A percentile compares a stretch with the other conserved stretches of the same genome.
Conservation (phyloP, 1,284 basidiomycete genomes). For the Mycena sp. region DNA sequence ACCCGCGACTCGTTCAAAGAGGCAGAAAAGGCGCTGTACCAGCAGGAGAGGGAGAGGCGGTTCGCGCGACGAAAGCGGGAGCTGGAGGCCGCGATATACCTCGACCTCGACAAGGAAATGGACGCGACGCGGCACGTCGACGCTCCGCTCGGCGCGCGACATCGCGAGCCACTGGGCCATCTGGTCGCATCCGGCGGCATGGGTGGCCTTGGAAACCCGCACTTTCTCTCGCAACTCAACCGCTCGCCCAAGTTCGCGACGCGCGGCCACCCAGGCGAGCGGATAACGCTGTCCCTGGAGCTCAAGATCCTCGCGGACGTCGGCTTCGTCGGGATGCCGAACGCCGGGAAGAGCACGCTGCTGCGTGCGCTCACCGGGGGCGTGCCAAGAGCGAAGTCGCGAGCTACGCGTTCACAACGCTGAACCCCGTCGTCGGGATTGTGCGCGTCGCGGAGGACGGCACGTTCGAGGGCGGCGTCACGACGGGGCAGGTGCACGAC, state of each 20-base stretch:
- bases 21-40: conserved; percentile 73
- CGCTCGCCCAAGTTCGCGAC: conserved; percentile 86
- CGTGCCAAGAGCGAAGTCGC: conserved; percentile 89
- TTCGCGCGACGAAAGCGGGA: conserved; percentile 54
- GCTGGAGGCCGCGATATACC: conserved; percentile 54
- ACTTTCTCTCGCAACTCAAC: conserved; percentile 75
- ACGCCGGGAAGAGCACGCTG: conserved; percentile 92
- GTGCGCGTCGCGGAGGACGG: conserved; percentile 88
- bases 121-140: conserved; percentile 57
- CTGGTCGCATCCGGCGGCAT: conserved; percentile 83
- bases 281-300: conserved; percentile 88
- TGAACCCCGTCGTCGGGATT: conserved; percentile 96
- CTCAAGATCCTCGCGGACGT: conserved; percentile 96
- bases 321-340: conserved; percentile 96
- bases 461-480: conserved; percentile 71
- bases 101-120: conserved; percentile 70
- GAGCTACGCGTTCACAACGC: conserved; percentile 92
- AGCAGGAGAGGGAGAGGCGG: conserved; percentile 70
- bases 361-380: conserved; percentile 90
- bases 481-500: conserved; percentile 66
- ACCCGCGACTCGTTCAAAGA: conserved; percentile 75
- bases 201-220: conserved; percentile 92
- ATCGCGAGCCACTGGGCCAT: conserved; percentile 68
- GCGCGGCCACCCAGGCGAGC: conserved; percentile 84
- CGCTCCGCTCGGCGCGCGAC: conserved; percentile 74